Conservation (phyloP, 2,329 filamentous ascomycete species). For the Paraphoma chrysanthemicola region DNA sequence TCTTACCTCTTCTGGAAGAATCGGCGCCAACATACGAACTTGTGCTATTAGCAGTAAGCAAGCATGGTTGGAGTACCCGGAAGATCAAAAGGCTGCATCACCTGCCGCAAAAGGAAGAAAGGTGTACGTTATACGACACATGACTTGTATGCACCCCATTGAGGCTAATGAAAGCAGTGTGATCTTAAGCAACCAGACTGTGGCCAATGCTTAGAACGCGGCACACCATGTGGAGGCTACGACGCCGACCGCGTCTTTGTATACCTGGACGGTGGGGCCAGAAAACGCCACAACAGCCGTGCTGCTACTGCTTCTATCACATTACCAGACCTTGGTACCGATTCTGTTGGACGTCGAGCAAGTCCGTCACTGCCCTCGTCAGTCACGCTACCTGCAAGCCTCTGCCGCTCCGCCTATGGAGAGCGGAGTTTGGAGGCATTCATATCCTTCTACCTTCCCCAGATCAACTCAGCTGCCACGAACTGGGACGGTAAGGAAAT, state of each 20-base stretch:
- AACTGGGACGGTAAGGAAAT: conserved; percentile 19
- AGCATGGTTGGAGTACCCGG: conserved; percentile 37
- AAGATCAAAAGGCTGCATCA: conserved; percentile 42
- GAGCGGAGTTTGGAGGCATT: conserved; percentile 29
- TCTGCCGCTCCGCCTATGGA: conserved; percentile 31
- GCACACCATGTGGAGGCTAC: conserved; percentile 69
- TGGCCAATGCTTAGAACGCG: conserved; percentile 65
- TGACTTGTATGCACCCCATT: not conserved
- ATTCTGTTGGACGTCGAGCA: not conserved
- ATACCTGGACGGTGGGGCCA: conserved; percentile 15
- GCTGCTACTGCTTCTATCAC: conserved; percentile 4
- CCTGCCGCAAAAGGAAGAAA: conserved; percentile 56
- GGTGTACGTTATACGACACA: conserved; percentile 54
- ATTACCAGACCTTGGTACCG: too few species aligned
- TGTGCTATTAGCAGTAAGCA: not conserved
- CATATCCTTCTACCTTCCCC: conserved; percentile 27
- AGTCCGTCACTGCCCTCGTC: not conserved
- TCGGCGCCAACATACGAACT: not conserved
- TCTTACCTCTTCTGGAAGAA: not conserved
- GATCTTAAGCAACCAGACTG: conserved; percentile 68
- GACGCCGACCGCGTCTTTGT: conserved; percentile 70
- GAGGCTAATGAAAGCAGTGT: conserved; percentile 54
- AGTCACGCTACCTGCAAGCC: conserved; percentile 14
- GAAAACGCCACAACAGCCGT: not conserved
- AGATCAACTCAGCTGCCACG: conserved; percentile 6